Conservation (phyloP, 345 rosid species). For the Salix viminalis region DNA sequence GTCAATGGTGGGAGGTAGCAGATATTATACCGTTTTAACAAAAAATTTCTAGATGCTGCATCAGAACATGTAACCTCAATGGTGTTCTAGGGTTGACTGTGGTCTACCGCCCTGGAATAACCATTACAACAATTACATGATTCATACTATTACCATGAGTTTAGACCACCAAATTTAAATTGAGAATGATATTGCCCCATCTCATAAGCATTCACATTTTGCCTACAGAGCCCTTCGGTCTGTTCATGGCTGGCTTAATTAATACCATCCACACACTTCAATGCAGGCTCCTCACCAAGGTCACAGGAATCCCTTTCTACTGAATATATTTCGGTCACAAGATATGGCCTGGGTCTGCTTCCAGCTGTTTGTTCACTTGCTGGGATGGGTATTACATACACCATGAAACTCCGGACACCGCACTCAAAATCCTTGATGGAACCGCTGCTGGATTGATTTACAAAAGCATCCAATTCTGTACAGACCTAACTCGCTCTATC, state of each 20-base stretch:
- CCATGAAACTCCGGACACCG: constrained; percentile 59
- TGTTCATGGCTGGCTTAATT: background rate
- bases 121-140: background rate
- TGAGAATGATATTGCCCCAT: background rate
- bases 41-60: background rate
- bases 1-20: background rate
- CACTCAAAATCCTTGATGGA: constrained; percentile 45
- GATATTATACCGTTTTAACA: background rate
- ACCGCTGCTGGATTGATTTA: constrained; percentile 61
- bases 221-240: background rate
- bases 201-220: background rate
- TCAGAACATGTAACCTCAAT: background rate
- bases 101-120: background rate
- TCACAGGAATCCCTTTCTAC: constrained; percentile 24
- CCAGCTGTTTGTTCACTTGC: constrained; percentile 75
- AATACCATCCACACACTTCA: background rate
- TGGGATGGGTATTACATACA: constrained; percentile 62
- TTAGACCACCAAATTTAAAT: background rate
- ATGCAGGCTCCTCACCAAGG: constrained; percentile 49
- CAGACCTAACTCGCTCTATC: background rate
- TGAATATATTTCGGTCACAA: constrained; percentile 50
- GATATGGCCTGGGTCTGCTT: constrained; percentile 82
- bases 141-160: background rate
- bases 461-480: background rate
- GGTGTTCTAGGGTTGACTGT: background rate